Conservation (phyloP, 345 rosid species). For the Gossypium stocksii region DNA sequence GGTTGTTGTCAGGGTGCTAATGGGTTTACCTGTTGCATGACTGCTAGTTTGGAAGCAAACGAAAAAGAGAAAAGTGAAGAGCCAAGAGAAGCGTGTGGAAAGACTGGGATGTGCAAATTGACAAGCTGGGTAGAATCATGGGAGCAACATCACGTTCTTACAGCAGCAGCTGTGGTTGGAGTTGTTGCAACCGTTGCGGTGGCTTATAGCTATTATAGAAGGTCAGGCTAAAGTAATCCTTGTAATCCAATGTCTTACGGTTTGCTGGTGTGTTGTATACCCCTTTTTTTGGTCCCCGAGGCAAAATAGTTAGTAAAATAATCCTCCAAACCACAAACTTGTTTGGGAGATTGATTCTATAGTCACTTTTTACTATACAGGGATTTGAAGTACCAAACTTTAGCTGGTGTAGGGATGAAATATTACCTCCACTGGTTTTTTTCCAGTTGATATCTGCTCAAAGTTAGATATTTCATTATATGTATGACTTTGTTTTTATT, state of each 20-base stretch:
- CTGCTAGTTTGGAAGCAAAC: slow-evolving; percentile 31
- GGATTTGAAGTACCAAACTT: too few relatives aligned
- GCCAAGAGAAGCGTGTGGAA: slow-evolving; percentile 15
- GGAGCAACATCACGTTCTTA: slow-evolving; percentile 56
- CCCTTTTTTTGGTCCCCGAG: slow-evolving; percentile 18
- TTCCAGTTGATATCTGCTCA: not conserved
- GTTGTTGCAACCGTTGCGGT: slow-evolving; percentile 60
- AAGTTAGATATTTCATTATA: slow-evolving; percentile 9
- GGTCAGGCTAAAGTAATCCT: slow-evolving; percentile 44
- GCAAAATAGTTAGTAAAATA: slow-evolving; percentile 23
- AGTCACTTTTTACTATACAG: too few relatives aligned
- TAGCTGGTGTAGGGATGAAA: not conserved
- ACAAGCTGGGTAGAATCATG: slow-evolving; percentile 44
- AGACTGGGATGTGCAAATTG: slow-evolving; percentile 28
- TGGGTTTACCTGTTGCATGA: slow-evolving; percentile 70
- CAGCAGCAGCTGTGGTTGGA: slow-evolving; percentile 63
- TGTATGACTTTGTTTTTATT: not conserved
- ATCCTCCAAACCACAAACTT: slow-evolving; percentile 20
- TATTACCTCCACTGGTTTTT: too few relatives aligned
- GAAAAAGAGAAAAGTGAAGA: slow-evolving; percentile 21
- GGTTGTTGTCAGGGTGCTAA: slow-evolving; percentile 75
- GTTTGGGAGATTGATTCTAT: slow-evolving; percentile 17
- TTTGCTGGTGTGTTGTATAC: slow-evolving; percentile 22
- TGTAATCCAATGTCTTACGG: slow-evolving; percentile 4
- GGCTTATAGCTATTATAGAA: slow-evolving; percentile 58